Base-by-base conservation (phyloP, 2,329 filamentous ascomycete species). In the Acrocalymma vagum region DNA sequence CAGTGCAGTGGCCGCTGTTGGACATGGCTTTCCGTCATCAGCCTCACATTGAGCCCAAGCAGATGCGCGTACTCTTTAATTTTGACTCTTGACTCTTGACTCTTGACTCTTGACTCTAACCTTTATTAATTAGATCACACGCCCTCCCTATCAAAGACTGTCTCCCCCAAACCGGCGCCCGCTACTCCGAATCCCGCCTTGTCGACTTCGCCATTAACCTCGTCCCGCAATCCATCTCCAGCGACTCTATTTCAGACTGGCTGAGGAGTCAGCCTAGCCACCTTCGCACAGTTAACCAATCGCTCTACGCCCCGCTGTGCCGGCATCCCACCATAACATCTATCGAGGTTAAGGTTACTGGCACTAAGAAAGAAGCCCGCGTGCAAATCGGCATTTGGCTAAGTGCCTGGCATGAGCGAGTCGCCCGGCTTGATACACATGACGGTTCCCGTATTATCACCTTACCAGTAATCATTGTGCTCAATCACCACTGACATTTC, bases 1-100 rank as follows among this genome's bases (percentile, higher is more conserved):
- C 45, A 22, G 45, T 40, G 29, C 38, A 32, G 31, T 37, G 31
- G 31, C 42, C 42, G 13, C 17, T 46, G 20, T 42, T 46, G 17
- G 31, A 37, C 20, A 28, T 37, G 31, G 31, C 38, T 33, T 46
- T 46, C 24, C 42, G 30, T 20, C 9, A 31, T 29, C 25, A 37
- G 17, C 24, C 29, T 4, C 28, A 38, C 15, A 40, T 40, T 9
- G 29, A 40, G 28, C 29, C 37, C 21, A 32, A 33, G 22, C 29
- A 40, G 29, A 34, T 38, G 37, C 33, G 33, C 13, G 30, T 35
- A 35, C 31, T 29, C 30, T 35, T 25, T 16, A 13, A 13, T 35
- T 28, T 21, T 29, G 13, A 17, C 15, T 36, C 20, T n/a, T n/a
- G n/a, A n/a, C n/a, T n/a, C n/a, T n/a, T n/a, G n/a, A n/a, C n/a